phyloP scores from a whole-genome alignment of 192 early-diverging fungal genomes.

The Helicostylum pulchrum region DNA sequence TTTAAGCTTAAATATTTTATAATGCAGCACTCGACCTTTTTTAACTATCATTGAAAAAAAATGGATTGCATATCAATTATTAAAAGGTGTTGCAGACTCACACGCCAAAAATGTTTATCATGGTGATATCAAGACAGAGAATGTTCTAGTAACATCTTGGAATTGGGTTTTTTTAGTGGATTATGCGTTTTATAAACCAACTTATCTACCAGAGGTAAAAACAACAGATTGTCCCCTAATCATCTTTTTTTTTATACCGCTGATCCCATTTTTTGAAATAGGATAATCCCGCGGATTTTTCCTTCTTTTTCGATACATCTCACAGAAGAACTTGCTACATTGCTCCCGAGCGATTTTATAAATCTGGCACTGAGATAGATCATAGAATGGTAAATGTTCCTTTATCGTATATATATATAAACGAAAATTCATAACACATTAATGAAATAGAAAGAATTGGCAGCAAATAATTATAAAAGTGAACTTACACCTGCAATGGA shows the following conservation, averaged over 20 bases:
- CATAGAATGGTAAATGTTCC: conserved; percentile 34
- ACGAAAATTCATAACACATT: conserved; percentile 3
- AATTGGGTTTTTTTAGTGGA: conserved; percentile 91
- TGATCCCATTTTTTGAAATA: conserved; percentile 25
- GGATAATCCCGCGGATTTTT: conserved; percentile 95
- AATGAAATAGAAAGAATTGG: conserved; percentile 28
- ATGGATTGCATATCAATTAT: conserved; percentile 92
- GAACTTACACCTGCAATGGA: conserved; percentile 85
- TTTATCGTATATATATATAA: neutral
- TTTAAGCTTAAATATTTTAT: no score
- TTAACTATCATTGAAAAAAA: conserved; percentile 83
- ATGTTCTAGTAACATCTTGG: conserved; percentile 92
- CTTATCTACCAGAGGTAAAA: conserved; percentile 81
- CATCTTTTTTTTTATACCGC: neutral
- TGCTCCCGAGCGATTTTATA: conserved; percentile 93
- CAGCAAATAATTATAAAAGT: conserved; percentile 30
- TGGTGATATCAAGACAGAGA: conserved; percentile 96
- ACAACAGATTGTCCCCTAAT: no score
- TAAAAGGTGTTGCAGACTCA: conserved; percentile 74
- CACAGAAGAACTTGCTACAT: conserved; percentile 88
- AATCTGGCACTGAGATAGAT: conserved; percentile 62
- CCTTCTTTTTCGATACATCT: conserved; percentile 95
- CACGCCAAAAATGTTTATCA: conserved; percentile 79
- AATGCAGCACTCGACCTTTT: conserved; percentile 85
- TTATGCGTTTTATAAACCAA: conserved; percentile 89